Conservation (phyloP, 148 eudicot genomes). For the Vaccinium myrtillus region DNA sequence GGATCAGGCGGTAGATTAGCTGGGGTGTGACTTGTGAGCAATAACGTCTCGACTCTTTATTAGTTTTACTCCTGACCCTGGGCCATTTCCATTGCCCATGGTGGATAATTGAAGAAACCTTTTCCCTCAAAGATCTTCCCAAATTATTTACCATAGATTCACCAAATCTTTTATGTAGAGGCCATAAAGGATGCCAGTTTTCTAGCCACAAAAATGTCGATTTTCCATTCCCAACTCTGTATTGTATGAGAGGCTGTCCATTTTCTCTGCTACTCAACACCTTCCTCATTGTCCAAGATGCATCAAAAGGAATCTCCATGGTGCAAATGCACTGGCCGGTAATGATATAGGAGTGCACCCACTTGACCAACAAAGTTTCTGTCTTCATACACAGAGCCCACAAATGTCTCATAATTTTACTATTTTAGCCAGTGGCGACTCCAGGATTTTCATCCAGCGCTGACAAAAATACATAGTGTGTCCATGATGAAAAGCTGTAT, state of each 20-base stretch:
- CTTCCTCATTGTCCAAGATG: background rate
- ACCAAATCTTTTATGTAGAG: too few species aligned
- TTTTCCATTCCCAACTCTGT: background rate
- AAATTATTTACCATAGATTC: too few species aligned
- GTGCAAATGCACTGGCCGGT: background rate
- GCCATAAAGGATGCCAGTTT: too few species aligned
- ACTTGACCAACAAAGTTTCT: background rate
- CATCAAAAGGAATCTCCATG: background rate
- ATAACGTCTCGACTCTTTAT: background rate
- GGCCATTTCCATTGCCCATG: background rate
- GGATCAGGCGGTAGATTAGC: background rate
- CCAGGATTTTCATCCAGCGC: too few species aligned
- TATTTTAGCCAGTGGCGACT: too few species aligned
- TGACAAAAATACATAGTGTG: too few species aligned
- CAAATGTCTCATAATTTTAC: background rate
- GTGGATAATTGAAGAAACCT: background rate
- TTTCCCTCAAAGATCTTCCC: background rate
- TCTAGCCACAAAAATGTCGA: background rate
- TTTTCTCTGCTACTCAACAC: background rate
- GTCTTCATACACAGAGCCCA: background rate
- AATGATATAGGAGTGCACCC: background rate
- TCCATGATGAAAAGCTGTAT: too few species aligned
- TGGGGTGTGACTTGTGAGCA: background rate
- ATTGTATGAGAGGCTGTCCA: background rate
- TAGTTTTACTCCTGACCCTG: background rate